Base-by-base conservation (phyloP, 371 early-diverging fungal genomes). In the Apophysomyces ossiformis region DNA sequence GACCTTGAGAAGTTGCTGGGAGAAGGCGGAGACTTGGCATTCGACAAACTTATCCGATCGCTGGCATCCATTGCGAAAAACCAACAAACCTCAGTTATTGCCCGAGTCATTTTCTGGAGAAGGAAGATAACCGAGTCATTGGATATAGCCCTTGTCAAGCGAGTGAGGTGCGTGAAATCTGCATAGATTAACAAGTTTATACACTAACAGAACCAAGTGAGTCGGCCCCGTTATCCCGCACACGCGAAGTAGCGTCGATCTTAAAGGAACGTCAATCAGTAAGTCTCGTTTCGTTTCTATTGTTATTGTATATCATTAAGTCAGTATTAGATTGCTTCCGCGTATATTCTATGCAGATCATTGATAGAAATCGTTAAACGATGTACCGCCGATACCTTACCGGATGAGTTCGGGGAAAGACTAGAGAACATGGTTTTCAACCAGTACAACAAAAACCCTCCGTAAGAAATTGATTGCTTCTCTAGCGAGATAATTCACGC, bases 401-500 rank as follows among this genome's bases (percentile, higher is more conserved):
- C 91, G 5, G 90, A 93, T 39, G 94, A 95, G 45, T 78, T 95
- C n/a, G 98, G 95, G 1, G 89, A 87, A 43, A 91, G 92, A 60
- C 78, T 97, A 37, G 99, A 97, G 74, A 95, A 95, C 69, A 89
- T 96, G 50, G 92, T 95, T 26, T 97, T 98, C 74, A 89, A 85
- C 32, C 97, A 96, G 72, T 73, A 97, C 45, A 89, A 89, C 66
- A 90, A 90, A 61, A 89, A 91, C 6, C 94, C 96, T 72, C 94
- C 96, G 94, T 95, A 87, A 84, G 91, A 9, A 58, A 15, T 43
- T 15, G 50, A 5, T 62, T 21, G 26, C 1, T 9, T 13, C 36
- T 3, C 56, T 26, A 26, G 32, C 32, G 5, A 9, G 18, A 36
- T 43, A 5, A 41, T 44, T 59, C 32, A 38, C 12, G 36, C 35